Base-by-base conservation (phyloP, 2,329 filamentous ascomycete genomes). In the Phaeosphaeriaceae sp. region DNA sequence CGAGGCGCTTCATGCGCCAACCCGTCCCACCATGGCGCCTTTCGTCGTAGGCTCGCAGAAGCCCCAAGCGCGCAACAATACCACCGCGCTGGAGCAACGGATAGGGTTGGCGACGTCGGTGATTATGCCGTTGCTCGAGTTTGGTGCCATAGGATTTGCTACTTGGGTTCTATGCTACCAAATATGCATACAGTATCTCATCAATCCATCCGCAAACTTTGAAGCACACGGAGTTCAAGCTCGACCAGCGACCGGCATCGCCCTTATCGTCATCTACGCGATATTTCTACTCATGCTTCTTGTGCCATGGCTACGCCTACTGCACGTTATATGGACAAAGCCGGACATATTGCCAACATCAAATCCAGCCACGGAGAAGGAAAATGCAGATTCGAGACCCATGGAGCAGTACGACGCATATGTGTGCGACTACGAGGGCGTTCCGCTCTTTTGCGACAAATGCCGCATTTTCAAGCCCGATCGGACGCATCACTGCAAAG, bases 381-480 rank as follows among this genome's bases (percentile, higher is more conserved):
- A 65, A 60, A 55, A 75, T 23, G 60, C 68, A 13, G 64, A 63
- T 32, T 66, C 65, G 5, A 67, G 72, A 15, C 68, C 74, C 24
- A 97, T 96, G 73, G 96, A 95, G 72, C 89, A 85, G 63, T 92
- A 90, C 73, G 89, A 97, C 66, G 86, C 92, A 1, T 98, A 96
- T 74, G 85, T 93, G 1, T 97, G 92, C 78, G 90, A 96, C 69
- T 82, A 84, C 13, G 91, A 95, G 68, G 95, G 95, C 0, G 54
- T 61, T n/a, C 94, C 94, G 0, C 86, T 88, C 30, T 98, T 92
- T 88, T 99, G 94, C 79, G 89, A 89, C 3, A 86, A 87, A 53
- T 99, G 94, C 75, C 86, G 86, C 56, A 92, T 90, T 64, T 97
- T 91, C 88, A 98, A 97, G 77, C 89, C 91, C 0, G 94, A 97